Evolutionary conservation across 345 rosid genomes (phyloP), one percentile per base, ranked within the genome.

Genomic region (Cochlearia excelsa): DNA sequence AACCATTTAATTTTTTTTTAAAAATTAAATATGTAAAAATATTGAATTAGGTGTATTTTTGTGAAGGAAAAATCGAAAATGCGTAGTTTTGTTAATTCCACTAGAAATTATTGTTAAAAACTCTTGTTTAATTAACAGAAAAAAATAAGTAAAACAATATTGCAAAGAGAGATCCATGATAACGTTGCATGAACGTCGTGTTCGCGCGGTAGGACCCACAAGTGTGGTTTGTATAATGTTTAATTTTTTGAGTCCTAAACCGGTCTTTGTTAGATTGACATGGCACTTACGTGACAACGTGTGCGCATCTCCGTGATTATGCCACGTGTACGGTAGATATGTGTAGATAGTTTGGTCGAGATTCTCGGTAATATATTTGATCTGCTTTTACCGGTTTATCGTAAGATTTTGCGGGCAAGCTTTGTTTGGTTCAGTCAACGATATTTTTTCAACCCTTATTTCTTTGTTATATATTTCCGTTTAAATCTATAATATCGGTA

Each of bases 131-230:
- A n/a, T n/a, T n/a, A n/a, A n/a, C n/a, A n/a, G n/a, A n/a, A n/a
- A n/a, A n/a, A n/a, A n/a, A n/a, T n/a, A n/a, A n/a, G n/a, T n/a
- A n/a, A n/a, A n/a, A n/a, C n/a, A n/a, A n/a, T n/a, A n/a, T n/a
- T n/a, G 30, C 7, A 63, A 70, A 63, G 67, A 76, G 74, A 78
- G 83, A 87, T 84, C 27, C 52, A 63, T 73, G 75, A 57, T 75
- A 78, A 77, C 78, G 75, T 75, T 80, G 84, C 75, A 57, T 44
- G 27, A 51, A 66, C 58, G 62, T 63, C 31, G 70, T 80, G 66
- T 50, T 68, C 95, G 85, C 84, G 95, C 80, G 88, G 87, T 63
- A 79, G 80, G 67, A 63, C 86, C 80, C 73, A 57, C 67, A 2
- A 1, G 16, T 30, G 47, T 46, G 33, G 3, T 40, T 23, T 49